phyloP scores from a whole-genome alignment of 805 yeast species.

The Zygoascus tannicola region DNA sequence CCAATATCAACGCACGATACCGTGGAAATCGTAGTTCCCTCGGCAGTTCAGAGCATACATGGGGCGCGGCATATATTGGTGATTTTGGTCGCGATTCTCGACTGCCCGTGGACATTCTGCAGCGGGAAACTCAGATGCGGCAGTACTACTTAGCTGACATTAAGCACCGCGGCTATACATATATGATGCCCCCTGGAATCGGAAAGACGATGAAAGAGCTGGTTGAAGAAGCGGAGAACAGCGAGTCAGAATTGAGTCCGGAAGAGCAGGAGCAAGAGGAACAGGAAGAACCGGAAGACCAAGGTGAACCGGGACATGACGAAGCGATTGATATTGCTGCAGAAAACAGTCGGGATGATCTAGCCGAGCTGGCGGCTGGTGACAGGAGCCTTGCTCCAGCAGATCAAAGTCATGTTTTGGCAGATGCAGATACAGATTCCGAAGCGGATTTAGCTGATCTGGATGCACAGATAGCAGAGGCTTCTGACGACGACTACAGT shows the following conservation, averaged over 20 bases:
- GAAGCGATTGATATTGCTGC: constrained; percentile 5
- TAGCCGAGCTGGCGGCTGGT: constrained; percentile 15
- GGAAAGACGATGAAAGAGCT: constrained; percentile 39
- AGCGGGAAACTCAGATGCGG: background rate
- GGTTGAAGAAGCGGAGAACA: constrained; percentile 22
- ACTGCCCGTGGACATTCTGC: background rate
- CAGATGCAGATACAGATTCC: background rate
- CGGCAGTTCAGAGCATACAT: no score
- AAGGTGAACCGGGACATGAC: constrained; percentile 24
- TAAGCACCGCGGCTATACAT: constrained; percentile 39
- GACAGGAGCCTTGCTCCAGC: constrained; percentile 8
- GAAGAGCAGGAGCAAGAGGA: constrained; percentile 11
- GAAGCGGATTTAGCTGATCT: constrained; percentile 14
- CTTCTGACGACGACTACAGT: constrained; percentile 15
- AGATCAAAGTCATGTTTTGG: background rate
- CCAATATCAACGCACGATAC: no score
- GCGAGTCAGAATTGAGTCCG: background rate
- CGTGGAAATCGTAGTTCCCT: no score
- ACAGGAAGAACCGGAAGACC: constrained; percentile 14
- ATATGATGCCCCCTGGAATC: constrained; percentile 51
- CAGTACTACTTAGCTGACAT: constrained; percentile 21
- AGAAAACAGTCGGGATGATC: constrained; percentile 8
- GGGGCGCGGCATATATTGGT: background rate
- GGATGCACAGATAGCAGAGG: constrained; percentile 16
- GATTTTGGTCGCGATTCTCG: background rate